Conservation (phyloP, 306 rosid species). For the Amphicarpaea edgeworthii region DNA sequence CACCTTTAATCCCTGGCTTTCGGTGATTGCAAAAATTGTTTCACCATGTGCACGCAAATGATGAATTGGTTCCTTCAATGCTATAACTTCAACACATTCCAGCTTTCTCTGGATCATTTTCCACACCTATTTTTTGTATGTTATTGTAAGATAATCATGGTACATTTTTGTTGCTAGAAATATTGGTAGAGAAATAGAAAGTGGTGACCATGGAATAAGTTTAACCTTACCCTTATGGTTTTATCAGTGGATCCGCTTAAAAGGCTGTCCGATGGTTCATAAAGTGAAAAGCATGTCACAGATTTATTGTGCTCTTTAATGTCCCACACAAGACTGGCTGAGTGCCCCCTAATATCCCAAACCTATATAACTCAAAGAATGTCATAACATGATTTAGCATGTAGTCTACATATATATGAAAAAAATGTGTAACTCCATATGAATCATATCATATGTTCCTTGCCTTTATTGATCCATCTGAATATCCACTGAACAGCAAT, state of each 20-base stretch:
- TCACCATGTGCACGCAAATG: slow-evolving; percentile 57
- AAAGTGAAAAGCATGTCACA: slow-evolving; percentile 74
- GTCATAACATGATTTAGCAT: slow-evolving; percentile 27
- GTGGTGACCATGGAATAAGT: slow-evolving; percentile 29
- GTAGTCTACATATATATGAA: slow-evolving; percentile 31
- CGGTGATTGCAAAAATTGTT: slow-evolving; percentile 57
- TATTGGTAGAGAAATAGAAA: slow-evolving; percentile 42
- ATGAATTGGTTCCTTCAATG: slow-evolving; percentile 66
- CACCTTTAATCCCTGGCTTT: slow-evolving; percentile 72
- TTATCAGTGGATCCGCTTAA: slow-evolving; percentile 79
- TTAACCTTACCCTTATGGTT: slow-evolving; percentile 75
- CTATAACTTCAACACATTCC: slow-evolving; percentile 76
- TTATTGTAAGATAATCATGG: slow-evolving; percentile 34
- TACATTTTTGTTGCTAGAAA: slow-evolving; percentile 27
- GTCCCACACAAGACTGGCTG: slow-evolving; percentile 79
- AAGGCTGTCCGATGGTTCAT: slow-evolving; percentile 69
- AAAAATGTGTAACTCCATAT: neutral
- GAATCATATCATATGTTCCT: slow-evolving; percentile 15
- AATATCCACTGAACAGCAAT: slow-evolving; percentile 74
- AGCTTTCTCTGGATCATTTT: slow-evolving; percentile 68
- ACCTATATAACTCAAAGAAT: slow-evolving; percentile 55
- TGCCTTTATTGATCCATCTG: slow-evolving; percentile 85
- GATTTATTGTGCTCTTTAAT: slow-evolving; percentile 74
- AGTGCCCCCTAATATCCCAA: slow-evolving; percentile 79
- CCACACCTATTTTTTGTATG: slow-evolving; percentile 68